phyloP scores from a whole-genome alignment of 257 asterid genomes.

The Plantago major region DNA sequence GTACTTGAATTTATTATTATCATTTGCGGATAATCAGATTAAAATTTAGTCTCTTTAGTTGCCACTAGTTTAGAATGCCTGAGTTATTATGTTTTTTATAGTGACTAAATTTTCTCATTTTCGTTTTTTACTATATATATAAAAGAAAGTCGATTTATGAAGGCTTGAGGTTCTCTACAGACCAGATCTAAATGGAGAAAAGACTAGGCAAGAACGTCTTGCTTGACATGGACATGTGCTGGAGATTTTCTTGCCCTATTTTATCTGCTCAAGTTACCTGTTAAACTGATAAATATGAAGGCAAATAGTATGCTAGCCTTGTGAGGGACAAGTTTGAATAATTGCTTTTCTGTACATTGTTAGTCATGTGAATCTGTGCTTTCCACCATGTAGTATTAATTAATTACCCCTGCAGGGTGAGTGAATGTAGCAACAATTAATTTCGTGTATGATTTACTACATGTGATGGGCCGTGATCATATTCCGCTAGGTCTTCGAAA shows the following conservation, averaged over 20 bases:
- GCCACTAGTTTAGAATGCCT: no score
- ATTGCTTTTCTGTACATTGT: neutral
- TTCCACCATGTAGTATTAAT: conserved; percentile 51
- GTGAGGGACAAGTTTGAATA: no score
- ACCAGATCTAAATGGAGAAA: conserved; percentile 49
- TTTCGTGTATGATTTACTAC: conserved; percentile 66
- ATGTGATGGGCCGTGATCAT: conserved; percentile 96
- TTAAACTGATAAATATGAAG: conserved; percentile 68
- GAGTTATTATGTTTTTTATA: no score
- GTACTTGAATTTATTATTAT: no score
- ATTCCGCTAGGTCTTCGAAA: conserved; percentile 78
- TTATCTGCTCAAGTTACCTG: conserved; percentile 72
- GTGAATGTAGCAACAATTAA: conserved; percentile 88
- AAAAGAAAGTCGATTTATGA: no score
- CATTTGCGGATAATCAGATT: no score
- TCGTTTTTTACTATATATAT: no score
- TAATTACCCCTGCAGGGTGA: conserved; percentile 87
- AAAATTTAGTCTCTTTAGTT: no score
- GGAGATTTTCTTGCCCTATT: conserved; percentile 88
- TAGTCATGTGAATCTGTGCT: neutral
- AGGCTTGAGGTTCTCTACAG: conserved; percentile 42
- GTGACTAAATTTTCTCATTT: no score
- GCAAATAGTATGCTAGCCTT: no score
- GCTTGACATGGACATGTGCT: conserved; percentile 89
- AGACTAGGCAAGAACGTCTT: conserved; percentile 54